Evolutionary conservation across 345 rosid species (phyloP), one percentile per base, ranked within the genome.

Genomic region (Brassica carinata): DNA sequence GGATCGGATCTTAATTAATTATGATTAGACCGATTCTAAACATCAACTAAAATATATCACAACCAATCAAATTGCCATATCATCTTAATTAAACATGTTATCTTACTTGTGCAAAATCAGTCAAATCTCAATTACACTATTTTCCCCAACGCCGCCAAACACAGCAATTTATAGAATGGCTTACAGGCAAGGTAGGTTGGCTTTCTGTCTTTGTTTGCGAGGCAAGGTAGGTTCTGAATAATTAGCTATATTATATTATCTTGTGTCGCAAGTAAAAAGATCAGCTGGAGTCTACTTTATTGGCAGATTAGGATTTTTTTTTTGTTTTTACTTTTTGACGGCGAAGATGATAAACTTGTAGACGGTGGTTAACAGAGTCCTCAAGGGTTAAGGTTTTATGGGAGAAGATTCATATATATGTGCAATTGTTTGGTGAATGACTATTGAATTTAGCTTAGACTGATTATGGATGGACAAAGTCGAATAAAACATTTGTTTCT

Each of bases 381-480:
- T 74, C n/a, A 69, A 69, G 83, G 80, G 80, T 81, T 81, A 70
- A 79, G 4, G 61, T 75, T 80, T 72, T 74, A 81, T 64, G 80
- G 80, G 80, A 23, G 23, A 70, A 17, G 57, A 55, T 55, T 55
- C 23, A 71, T 36, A 18, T 36, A 36, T 36, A 36, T 36, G 40
- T 36, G 40, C 40, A 36, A 36, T 36, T 36, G 40, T 36, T 36
- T 36, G 40, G 40, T 36, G 40, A 36, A 36, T 36, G 40, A 36
- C 40, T 1, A 36, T 36, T 36, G 40, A 36, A 36, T 36, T 7
- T 36, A 36, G 40, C 40, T 36, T 36, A 36, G 40, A 36, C 43
- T 36, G 43, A 36, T 36, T 2, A 36, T 36, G 43, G 43, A 36
- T 36, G 43, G 43, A 2, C 43, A 36, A 36, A 36, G 43, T 36